Percentiles rank a stretch among this genome's conserved stretches.
phyloP scores from a whole-genome alignment of 768 basidiomycete genomes.

The Boletus reticulatus region DNA sequence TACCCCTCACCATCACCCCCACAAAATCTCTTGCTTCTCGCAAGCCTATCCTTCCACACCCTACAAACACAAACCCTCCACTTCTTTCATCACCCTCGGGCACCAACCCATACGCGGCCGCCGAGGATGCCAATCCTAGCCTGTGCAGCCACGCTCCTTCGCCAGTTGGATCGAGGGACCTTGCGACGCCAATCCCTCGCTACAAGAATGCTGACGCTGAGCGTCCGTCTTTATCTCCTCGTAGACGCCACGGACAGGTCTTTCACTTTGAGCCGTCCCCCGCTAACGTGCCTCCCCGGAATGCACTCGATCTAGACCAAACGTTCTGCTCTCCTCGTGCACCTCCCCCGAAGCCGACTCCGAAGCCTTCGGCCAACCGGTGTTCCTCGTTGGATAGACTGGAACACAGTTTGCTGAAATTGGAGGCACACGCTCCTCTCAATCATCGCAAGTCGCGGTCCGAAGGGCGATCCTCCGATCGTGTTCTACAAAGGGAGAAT shows the following conservation, averaged over 20 bases:
- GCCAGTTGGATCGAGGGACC: not conserved
- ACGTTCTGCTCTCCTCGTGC: slow-evolving; percentile 15
- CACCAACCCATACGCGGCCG: not conserved
- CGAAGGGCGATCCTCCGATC: slow-evolving; percentile 6
- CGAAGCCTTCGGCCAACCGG: slow-evolving; percentile 12
- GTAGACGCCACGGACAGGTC: slow-evolving; percentile 27
- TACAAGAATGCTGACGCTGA: slow-evolving; percentile 1
- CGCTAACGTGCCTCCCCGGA: not conserved
- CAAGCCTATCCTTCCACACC: not conserved
- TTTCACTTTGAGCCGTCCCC: slow-evolving; percentile 15
- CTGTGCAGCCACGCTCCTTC: not conserved
- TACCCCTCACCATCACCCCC: slow-evolving; percentile 18
- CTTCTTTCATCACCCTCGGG: not conserved
- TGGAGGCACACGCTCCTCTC: slow-evolving; percentile 30
- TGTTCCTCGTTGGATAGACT: slow-evolving; percentile 33
- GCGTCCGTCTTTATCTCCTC: slow-evolving; percentile 7
- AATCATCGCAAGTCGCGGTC: slow-evolving; percentile 23
- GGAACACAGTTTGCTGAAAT: slow-evolving; percentile 33
- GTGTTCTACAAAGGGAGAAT: not conserved
- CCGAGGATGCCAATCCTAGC: not conserved
- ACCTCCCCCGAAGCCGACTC: slow-evolving; percentile 22
- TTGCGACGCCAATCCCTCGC: slow-evolving; percentile 6
- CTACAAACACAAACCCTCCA: not conserved
- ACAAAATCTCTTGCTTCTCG: slow-evolving; percentile 19
- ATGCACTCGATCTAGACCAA: slow-evolving; percentile 5